Percentiles rank a stretch among this genome's conserved stretches.
Conservation (phyloP, 139 green algal species). For the Chlamydomonas asymmetrica region DNA sequence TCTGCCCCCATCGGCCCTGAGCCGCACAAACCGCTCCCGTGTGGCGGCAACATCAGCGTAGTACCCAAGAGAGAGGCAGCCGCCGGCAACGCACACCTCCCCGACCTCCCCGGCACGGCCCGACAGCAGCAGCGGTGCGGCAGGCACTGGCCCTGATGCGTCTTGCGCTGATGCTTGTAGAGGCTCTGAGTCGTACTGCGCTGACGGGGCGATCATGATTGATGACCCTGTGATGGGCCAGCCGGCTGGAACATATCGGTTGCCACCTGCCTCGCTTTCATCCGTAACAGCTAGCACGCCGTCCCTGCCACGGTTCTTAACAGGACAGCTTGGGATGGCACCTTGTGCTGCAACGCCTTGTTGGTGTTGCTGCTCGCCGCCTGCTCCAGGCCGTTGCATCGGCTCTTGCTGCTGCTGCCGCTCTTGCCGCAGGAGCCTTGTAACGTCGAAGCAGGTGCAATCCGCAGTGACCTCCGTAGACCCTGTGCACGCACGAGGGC, state of each 20-base stretch:
- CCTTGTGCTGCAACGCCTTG: background rate
- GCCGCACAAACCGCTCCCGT: background rate
- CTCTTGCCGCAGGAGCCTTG: background rate
- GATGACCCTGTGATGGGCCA: slow-evolving; percentile 18
- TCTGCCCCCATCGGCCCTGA: background rate
- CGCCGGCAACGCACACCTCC: slow-evolving; percentile 54
- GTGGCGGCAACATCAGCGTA: background rate
- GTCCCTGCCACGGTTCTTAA: background rate
- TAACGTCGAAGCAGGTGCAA: slow-evolving; percentile 21
- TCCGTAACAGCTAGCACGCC: background rate
- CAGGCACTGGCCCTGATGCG: background rate
- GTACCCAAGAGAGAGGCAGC: slow-evolving; percentile 49
- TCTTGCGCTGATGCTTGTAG: background rate
- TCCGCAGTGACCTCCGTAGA: slow-evolving; percentile 34
- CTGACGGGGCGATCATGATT: slow-evolving; percentile 10
- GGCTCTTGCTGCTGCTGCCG: background rate
- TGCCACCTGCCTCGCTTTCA: background rate
- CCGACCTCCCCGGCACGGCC: slow-evolving; percentile 25
- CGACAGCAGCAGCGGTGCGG: background rate
- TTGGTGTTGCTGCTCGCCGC: background rate
- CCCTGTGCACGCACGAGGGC: background rate
- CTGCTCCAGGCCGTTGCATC: background rate
- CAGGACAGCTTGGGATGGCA: background rate
- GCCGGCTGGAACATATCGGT: slow-evolving; percentile 13
- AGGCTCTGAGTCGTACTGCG: background rate